phyloP scores from a whole-genome alignment of 805 yeast species.

The Vanderwaltozyma verrucispora region DNA sequence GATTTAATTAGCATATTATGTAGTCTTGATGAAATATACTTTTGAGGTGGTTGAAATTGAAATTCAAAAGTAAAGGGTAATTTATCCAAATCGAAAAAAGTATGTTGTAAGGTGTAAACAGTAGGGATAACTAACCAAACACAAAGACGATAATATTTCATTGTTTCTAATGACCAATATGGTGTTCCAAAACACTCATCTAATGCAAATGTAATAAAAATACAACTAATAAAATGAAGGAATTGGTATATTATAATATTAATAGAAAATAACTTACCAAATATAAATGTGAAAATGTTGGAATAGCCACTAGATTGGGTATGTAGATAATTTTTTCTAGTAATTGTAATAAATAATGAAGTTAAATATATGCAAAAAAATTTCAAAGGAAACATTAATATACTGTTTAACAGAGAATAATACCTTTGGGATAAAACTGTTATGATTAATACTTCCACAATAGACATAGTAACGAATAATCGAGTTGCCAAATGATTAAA shows the following conservation, averaged over 20 bases:
- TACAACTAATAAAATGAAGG: conserved; percentile 12
- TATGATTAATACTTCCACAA: conserved; percentile 20
- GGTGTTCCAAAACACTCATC: conserved; percentile 8
- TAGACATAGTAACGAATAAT: conserved; percentile 24
- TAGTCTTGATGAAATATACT: conserved; percentile 20
- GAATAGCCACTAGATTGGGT: conserved; percentile 27
- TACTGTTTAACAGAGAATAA: conserved; percentile 15
- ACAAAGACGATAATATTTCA: conserved; percentile 7
- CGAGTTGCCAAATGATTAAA: conserved; percentile 32
- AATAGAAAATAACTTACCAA: conserved; percentile 26
- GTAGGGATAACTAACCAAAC: conserved; percentile 33
- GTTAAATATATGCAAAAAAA: conserved; percentile 20
- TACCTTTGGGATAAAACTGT: conserved; percentile 13
- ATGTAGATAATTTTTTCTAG: conserved; percentile 33
- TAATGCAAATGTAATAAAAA: conserved; percentile 19
- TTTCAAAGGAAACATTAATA: conserved; percentile 22
- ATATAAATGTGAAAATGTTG: conserved; percentile 11
- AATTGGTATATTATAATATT: conserved; percentile 21
- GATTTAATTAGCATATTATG: conserved; percentile 30
- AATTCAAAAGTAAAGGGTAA: conserved; percentile 35
- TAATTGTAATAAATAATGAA: conserved; percentile 25
- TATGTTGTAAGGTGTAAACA: conserved; percentile 41
- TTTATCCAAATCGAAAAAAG: conserved; percentile 45
- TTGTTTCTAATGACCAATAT: background rate
- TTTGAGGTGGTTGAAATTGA: conserved; percentile 32